Conservation (phyloP, 345 rosid species). For the Brassica nigra region DNA sequence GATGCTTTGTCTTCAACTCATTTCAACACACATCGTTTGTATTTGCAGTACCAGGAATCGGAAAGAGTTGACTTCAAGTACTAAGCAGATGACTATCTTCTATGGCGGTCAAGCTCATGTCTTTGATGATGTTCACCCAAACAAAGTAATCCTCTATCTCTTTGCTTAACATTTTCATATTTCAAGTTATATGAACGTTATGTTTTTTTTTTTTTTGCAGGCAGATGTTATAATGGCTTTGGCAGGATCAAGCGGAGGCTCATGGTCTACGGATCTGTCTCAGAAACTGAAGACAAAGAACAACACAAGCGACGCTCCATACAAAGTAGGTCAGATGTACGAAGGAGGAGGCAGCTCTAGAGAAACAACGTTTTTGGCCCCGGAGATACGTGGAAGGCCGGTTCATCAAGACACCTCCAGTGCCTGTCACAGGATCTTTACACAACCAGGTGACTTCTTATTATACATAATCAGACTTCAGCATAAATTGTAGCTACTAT, state of each 20-base stretch:
- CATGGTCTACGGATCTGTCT: conserved; percentile 88
- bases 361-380: conserved; percentile 17
- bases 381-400: conserved; percentile 45
- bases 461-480: too few relatives aligned
- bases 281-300: conserved; percentile 45
- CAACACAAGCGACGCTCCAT: conserved; percentile 27
- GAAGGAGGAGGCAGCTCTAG: conserved; percentile 43
- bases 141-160: conserved; percentile 57
- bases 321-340: conserved; percentile 22
- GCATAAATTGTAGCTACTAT: background rate
- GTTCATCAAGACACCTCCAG: conserved; percentile 32
- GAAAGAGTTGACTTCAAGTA: conserved; percentile 57
- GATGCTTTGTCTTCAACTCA: conserved; percentile 21
- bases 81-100: conserved; percentile 94
- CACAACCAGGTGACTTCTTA: conserved; percentile 57
- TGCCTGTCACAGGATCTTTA: conserved; percentile 46
- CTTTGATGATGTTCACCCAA: conserved; percentile 95
- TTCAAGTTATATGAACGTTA: background rate
- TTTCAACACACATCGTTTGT: conserved; percentile 2
- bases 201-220: conserved; percentile 40
- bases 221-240: conserved; percentile 95
- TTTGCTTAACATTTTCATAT: background rate
- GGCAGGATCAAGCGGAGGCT: conserved; percentile 94
- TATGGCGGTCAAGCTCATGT: conserved; percentile 99
- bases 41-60: conserved; percentile 43